These are phyloP conservation scores for Hordeum vulgare DNA, from an alignment of 176 grass and related monocot genomes.

Conservation along the genomic window MorexV3_pseudomolecules_assembly NC_058522.1:541048033-541048532, in stretches of 20 bases:
- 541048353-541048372: not conserved
- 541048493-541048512: not conserved
- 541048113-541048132: not conserved
- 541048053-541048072: not conserved
- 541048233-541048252: not conserved
- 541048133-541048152: not conserved
- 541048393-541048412: not conserved
- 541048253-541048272: not conserved
- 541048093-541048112: not conserved
- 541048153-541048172: not conserved
- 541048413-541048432: conserved; percentile 8
- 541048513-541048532: not conserved
- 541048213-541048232: not conserved
- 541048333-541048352: not conserved
- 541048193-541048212: not conserved
- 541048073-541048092: not conserved
- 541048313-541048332: not conserved
- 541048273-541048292: not conserved
- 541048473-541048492: not conserved
- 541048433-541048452: conserved; percentile 28
- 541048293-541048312: not conserved
- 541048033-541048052: not conserved
- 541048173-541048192: not conserved
- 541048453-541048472: not conserved
- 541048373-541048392: not conserved